Base-by-base conservation (phyloP, 805 yeast species). In the Metschnikowia borealis region DNA sequence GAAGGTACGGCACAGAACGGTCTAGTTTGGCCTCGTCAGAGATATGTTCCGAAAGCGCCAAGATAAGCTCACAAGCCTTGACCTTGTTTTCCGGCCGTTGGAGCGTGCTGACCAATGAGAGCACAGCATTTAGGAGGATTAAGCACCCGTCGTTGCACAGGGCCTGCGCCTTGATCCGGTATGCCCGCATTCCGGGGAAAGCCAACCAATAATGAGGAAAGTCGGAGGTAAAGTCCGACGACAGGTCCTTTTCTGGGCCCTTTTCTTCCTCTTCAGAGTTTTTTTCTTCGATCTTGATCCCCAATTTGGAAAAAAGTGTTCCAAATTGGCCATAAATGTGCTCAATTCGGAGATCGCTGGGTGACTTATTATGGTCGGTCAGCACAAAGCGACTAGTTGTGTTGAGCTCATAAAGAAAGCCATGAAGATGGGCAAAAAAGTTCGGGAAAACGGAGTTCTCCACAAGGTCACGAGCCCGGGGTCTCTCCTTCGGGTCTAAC, bases 11-110 rank as follows among this genome's bases (percentile, higher is more conserved):
- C 21, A 94, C 65, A 32, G 89, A 82, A 41, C 97, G 69, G 64
- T 94, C 97, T 37, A 94, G 70, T 62, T 90, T 92, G 14, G 83
- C 84, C 50, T 87, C 96, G 62, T 94, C 98, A 21, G 81, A 79
- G 1, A 89, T 72, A 50, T 81, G 79, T 60, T 88, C 96, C 1
- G 92, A 81, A 17, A 92, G 73, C 0, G 89, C 87, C 7, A 88
- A 64, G 0, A 94, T 77, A 54, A 91, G 67, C 60, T 89, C 94
- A 54, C 95, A 77, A 0, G 91, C 92, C 59, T 81, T 80, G 7
- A 84, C 63, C 53, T 88, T 74, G 38, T 83, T 80, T 0, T 78
- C 61, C 1, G 89, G 83, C 23, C 79, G 78, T 6, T 80, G 75
- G 0, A 88, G 79, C 39, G 86, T 78, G 51, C 87, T 73, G 34